phyloP scores from a whole-genome alignment of 495 filamentous ascomycete genomes.

The Recurvomyces mirabilis region DNA sequence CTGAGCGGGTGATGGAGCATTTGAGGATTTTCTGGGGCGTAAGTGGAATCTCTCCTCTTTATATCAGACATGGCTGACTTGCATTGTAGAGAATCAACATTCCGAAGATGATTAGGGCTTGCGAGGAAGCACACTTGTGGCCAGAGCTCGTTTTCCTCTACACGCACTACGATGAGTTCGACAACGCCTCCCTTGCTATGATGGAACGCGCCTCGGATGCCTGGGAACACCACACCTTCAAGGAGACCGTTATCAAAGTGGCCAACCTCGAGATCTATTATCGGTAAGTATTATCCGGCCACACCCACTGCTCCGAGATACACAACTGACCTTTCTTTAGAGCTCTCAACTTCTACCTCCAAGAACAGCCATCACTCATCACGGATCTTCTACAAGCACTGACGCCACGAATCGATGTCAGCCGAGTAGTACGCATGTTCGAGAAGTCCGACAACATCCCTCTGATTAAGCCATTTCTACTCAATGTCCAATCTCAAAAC shows the following conservation, averaged over 20 bases:
- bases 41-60: too few species aligned
- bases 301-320: too few species aligned
- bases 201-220: conserved; percentile 98
- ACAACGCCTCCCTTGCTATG: conserved; percentile 96
- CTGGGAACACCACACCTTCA: conserved; percentile 99
- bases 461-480: conserved; percentile 96
- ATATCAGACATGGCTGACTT: not conserved
- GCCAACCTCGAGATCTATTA: conserved; percentile 99
- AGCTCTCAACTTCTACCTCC: conserved; percentile 92
- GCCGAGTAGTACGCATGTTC: conserved; percentile 96
- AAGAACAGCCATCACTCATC: conserved; percentile 88
- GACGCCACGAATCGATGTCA: conserved; percentile 90
- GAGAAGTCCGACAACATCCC: conserved; percentile 96
- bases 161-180: conserved; percentile 97
- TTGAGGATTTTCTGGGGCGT: conserved; percentile 93
- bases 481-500: conserved; percentile 94
- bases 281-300: too few species aligned
- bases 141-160: conserved; percentile 98
- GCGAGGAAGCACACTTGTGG: conserved; percentile 94
- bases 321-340: too few species aligned
- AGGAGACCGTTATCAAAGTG: conserved; percentile 96
- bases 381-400: conserved; percentile 90
- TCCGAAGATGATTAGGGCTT: conserved; percentile 91
- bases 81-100: conserved; percentile 69
- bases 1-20: conserved; percentile 96